Base-by-base conservation (phyloP, 495 filamentous ascomycete genomes). In the Talaromyces wortmannii region DNA sequence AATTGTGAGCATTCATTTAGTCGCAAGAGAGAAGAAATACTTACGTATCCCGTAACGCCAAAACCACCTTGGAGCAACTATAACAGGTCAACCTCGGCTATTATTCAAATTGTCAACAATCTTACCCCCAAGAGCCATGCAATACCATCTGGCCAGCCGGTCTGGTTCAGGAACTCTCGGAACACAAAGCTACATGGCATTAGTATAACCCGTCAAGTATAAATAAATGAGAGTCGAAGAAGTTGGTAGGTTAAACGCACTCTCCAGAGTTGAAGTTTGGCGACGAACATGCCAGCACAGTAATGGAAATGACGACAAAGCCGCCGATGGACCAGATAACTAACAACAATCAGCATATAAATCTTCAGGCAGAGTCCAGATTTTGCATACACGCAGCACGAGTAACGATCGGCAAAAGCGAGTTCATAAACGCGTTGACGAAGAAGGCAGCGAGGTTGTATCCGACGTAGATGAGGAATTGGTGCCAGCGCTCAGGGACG, bases 401-500 rank as follows among this genome's bases (percentile, higher is more conserved):
- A 48, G 84, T 90, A 50, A 92, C 75, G 7, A 79, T 69, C 5
- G 87, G 86, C 10, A 92, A 67, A 2, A 78, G 52, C 3, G 73
- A 69, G 53, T 85, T 89, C 58, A 78, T 72, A 51, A 89, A 83
- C 3, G 81, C 78, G 59, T 92, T 92, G 65, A 90, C 73, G 12
- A 82, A 40, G 43, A 89, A 85, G 0, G 80, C 83, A 8, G 76
- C 65, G 16, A 88, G 48, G 47, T 82, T 87, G 60, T 84, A 87
- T 2, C 59, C 83, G 52, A 88, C 76, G 63, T 90, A 90, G 29
- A 90, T 81, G 15, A 89, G 66, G 63, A 92, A 88, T 59, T 88
- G 84, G 61, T 91, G 88, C 86, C 85, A 89, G 13, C 79, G 60
- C 57, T 86, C 58, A 8, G 79, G 58, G 15, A 67, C 64, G 61